Base-by-base conservation (phyloP, 805 yeast species). In the Saccharomycopsis sp. region DNA sequence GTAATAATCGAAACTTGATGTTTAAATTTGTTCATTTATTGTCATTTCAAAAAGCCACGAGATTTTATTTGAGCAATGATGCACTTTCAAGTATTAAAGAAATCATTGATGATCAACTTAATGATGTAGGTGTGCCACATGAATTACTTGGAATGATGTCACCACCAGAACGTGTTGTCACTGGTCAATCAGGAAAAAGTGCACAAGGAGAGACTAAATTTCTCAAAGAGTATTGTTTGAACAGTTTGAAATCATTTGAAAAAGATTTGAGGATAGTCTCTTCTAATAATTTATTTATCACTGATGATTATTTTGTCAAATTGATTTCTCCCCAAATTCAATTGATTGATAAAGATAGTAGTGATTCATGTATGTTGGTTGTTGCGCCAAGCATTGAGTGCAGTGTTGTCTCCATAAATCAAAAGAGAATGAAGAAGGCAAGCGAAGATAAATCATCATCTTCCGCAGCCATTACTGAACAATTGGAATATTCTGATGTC, bases 271-370 rank as follows among this genome's bases (percentile, higher is more conserved):
- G 73, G 48, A 54, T 57, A 4, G 59, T 71, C 2, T 59, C 63
- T 1, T 64, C 61, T 2, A 58, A 63, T 35, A 48, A 59, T 55
- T 64, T 45, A 68, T 60, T 54, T 47, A 57, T 68, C 3, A 67
- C 60, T 34, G 76, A 79, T 43, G 75, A 83, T 35, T 83, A 78
- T 57, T 65, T 79, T 50, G 69, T 89, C 24, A 79, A 79, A 48
- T 67, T 90, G 35, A 66, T 82, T 4, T 75, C 86, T 22, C 96
- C 97, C 0, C 96, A 90, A 59, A 75, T 88, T 38, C 97, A 89
- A 58, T 55, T 83, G 21, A 70, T 75, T 39, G 67, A 75, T 13
- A 70, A 69, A 24, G 67, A 68, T 43, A 70, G 72, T 21, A 71
- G 67, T 2, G 77, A 75, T 35, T 66, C 83, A 2, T 75, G 85